Percentiles rank a stretch among this genome's conserved stretches.
phyloP scores from a whole-genome alignment of 2,329 filamentous ascomycete genomes.

The Leptographium galeiforme region DNA sequence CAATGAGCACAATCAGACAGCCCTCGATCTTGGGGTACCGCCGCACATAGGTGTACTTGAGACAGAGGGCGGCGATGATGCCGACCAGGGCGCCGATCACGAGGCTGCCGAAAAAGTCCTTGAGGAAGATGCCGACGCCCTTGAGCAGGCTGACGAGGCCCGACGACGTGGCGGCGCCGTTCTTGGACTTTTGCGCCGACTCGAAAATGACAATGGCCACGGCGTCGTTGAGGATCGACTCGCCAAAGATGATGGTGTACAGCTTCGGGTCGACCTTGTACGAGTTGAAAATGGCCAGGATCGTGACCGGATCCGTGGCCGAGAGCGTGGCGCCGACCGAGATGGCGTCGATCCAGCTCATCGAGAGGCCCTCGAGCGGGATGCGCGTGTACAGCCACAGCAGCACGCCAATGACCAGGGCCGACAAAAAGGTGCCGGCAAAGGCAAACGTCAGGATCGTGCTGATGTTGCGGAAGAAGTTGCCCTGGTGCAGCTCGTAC shows the following conservation, averaged over 20 bases:
- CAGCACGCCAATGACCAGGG: constrained; percentile 81
- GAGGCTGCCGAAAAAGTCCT: constrained; percentile 91
- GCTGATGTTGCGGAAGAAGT: constrained; percentile 97
- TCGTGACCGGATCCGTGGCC: constrained; percentile 93
- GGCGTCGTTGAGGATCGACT: constrained; percentile 95
- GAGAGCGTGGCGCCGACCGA: constrained; percentile 93
- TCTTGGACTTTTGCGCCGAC: constrained; percentile 85
- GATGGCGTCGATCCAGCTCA: constrained; percentile 90
- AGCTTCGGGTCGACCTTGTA: constrained; percentile 99
- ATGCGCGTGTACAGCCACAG: constrained; percentile 82
- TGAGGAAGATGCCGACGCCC: constrained; percentile 84
- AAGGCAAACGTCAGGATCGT: constrained; percentile 97
- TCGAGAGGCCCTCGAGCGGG: constrained; percentile 69
- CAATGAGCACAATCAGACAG: constrained; percentile 82
- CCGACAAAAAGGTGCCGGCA: constrained; percentile 91
- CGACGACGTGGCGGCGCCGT: constrained; percentile 56
- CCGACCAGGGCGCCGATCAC: constrained; percentile 80
- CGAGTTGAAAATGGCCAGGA: constrained; percentile 95
- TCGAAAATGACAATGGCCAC: constrained; percentile 98
- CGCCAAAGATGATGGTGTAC: constrained; percentile 97
- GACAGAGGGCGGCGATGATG: constrained; percentile 68
- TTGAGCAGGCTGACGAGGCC: constrained; percentile 77
- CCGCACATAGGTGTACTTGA: constrained; percentile 91
- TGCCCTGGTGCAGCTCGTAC: constrained; percentile 94
- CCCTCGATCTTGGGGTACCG: constrained; percentile 94